Evolutionary conservation across 768 basidiomycete genomes (phyloP).

Genomic region (Stropharia rugosoannulata): DNA sequence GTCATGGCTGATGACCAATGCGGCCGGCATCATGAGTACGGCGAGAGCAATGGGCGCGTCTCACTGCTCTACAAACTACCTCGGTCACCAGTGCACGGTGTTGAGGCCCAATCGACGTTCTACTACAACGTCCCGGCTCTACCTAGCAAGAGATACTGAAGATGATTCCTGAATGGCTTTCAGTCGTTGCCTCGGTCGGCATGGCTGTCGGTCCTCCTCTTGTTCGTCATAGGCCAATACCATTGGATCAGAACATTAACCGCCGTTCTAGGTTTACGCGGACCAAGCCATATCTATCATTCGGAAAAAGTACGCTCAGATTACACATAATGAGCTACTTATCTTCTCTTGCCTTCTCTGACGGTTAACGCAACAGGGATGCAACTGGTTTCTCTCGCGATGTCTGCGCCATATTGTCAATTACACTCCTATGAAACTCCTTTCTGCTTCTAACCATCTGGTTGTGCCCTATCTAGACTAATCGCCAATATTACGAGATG

Average conservation of each 20-base stretch:
- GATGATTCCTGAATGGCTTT: slow-evolving; percentile 61
- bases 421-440: slow-evolving; percentile 11
- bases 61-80: neutral
- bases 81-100: neutral
- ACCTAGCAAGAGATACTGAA: neutral
- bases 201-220: slow-evolving; percentile 87
- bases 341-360: slow-evolving; percentile 1
- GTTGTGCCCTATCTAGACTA: slow-evolving; percentile 41
- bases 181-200: slow-evolving; percentile 65
- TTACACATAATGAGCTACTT: neutral
- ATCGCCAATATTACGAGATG: slow-evolving; percentile 86
- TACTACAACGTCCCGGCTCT: neutral
- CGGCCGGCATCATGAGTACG: neutral
- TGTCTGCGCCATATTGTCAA: slow-evolving; percentile 80
- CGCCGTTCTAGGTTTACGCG: slow-evolving; percentile 57
- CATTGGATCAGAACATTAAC: too few species aligned
- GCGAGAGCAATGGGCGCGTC: neutral
- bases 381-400: slow-evolving; percentile 85
- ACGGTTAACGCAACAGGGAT: slow-evolving; percentile 45
- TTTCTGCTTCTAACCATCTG: slow-evolving; percentile 1
- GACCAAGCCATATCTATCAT: slow-evolving; percentile 84
- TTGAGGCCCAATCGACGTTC: neutral
- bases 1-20: neutral
- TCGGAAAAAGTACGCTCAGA: slow-evolving; percentile 56
- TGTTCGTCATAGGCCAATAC: slow-evolving; percentile 24